Evolutionary conservation across 1,284 basidiomycete species (phyloP).

Genomic region (Cutaneotrichosporon cavernicola): DNA sequence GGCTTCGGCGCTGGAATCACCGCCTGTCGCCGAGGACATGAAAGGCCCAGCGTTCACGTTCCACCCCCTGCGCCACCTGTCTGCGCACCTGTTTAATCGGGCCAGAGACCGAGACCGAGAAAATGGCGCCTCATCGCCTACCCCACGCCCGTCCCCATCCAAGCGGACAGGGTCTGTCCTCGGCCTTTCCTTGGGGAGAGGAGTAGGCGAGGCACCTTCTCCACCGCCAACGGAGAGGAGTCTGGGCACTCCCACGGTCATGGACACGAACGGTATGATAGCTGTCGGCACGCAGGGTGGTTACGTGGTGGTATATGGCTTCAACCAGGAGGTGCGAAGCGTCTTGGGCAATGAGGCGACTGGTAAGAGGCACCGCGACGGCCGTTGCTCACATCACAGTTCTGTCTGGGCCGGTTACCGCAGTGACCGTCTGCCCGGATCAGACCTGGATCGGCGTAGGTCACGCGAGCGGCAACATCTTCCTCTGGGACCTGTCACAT

Average conservation of each 20-base stretch:
- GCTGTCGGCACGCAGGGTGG: slow-evolving; percentile 84
- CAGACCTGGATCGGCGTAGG: slow-evolving; percentile 90
- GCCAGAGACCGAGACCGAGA: slow-evolving; percentile 12
- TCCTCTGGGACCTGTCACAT: slow-evolving; percentile 77
- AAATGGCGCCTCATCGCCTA: slow-evolving; percentile 12
- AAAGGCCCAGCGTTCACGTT: slow-evolving; percentile 41
- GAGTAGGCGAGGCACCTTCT: background rate
- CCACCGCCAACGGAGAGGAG: slow-evolving; percentile 1
- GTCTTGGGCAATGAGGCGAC: slow-evolving; percentile 68
- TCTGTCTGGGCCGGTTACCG: slow-evolving; percentile 76
- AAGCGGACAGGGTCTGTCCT: slow-evolving; percentile 62
- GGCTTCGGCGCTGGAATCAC: slow-evolving; percentile 9
- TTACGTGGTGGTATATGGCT: slow-evolving; percentile 80
- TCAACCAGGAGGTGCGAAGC: slow-evolving; percentile 78
- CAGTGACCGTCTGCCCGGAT: slow-evolving; percentile 86
- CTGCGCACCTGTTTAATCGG: slow-evolving; percentile 56
- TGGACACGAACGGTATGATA: slow-evolving; percentile 83
- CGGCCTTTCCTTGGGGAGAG: slow-evolving; percentile 33
- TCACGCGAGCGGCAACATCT: slow-evolving; percentile 79
- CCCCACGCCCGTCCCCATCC: slow-evolving; percentile 12
- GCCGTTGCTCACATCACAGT: background rate
- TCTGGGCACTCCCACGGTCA: slow-evolving; percentile 68
- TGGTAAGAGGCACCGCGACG: slow-evolving; percentile 56
- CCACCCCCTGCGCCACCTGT: slow-evolving; percentile 63
- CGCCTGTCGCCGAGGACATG: slow-evolving; percentile 29